phyloP scores from a whole-genome alignment of 768 basidiomycete species.

The Agaricus blazei region DNA sequence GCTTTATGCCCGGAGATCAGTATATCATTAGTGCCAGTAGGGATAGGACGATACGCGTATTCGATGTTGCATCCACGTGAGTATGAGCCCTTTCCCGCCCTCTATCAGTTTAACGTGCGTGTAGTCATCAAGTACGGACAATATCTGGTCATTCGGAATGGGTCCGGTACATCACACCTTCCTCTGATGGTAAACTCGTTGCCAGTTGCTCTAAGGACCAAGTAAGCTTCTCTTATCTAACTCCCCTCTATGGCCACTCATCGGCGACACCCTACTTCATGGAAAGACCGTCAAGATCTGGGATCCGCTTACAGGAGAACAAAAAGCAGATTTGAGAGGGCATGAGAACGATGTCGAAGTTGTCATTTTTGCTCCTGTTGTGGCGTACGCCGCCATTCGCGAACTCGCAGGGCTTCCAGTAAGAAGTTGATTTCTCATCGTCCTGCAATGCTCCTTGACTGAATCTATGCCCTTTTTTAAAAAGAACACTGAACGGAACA shows the following conservation, averaged over 20 bases:
- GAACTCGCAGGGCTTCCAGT: constrained; percentile 74
- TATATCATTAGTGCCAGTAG: constrained; percentile 82
- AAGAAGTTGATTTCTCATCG: constrained; percentile 18
- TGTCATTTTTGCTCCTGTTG: constrained; percentile 72
- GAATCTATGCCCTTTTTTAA: background rate
- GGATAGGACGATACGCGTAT: constrained; percentile 81
- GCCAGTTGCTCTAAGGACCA: constrained; percentile 87
- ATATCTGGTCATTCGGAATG: constrained; percentile 79
- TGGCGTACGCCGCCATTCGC: constrained; percentile 71
- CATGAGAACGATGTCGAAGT: constrained; percentile 86
- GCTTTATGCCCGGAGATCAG: constrained; percentile 83
- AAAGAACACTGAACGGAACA: constrained; percentile 48
- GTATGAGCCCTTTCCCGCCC: constrained; percentile 20
- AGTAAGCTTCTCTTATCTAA: constrained; percentile 35
- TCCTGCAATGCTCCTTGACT: background rate
- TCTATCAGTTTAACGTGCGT: constrained; percentile 8
- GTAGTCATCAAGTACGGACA: constrained; percentile 70
- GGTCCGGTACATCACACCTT: constrained; percentile 68
- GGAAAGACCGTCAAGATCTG: constrained; percentile 70
- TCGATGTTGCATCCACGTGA: constrained; percentile 83
- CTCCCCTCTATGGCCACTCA: constrained; percentile 15
- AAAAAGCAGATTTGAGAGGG: constrained; percentile 78
- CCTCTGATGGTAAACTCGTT: constrained; percentile 67
- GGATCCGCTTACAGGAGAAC: constrained; percentile 69
- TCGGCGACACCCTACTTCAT: constrained; percentile 16